A percentile compares a stretch with the other conserved stretches of the same genome.
Conservation (phyloP, 805 yeast species). For the Blastobotrys chiropterorum region DNA sequence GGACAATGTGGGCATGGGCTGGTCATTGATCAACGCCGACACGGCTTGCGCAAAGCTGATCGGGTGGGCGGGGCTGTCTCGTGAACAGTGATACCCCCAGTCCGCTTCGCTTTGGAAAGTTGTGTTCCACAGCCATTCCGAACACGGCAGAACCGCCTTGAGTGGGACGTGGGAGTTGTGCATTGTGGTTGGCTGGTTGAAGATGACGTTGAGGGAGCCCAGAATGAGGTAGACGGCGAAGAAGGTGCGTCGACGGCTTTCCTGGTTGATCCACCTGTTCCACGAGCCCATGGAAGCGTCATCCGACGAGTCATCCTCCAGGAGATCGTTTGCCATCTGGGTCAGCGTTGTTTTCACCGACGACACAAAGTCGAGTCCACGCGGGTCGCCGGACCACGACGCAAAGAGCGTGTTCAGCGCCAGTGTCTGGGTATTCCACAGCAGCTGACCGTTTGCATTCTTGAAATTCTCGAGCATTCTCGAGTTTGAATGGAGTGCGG, state of each 20-base stretch:
- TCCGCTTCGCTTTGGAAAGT: slow-evolving; percentile 18
- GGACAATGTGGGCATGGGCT: slow-evolving; percentile 9
- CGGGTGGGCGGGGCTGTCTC: slow-evolving; percentile 6
- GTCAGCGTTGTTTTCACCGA: slow-evolving; percentile 23
- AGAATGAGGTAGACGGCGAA: slow-evolving; percentile 27
- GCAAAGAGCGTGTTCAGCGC: slow-evolving; percentile 25
- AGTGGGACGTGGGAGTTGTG: slow-evolving; percentile 18
- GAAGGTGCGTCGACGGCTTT: slow-evolving; percentile 26
- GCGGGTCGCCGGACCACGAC: slow-evolving; percentile 29
- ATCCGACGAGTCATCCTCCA: slow-evolving; percentile 1
- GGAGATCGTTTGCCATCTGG: slow-evolving; percentile 11
- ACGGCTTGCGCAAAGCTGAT: slow-evolving; percentile 4
- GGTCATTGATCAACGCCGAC: slow-evolving; percentile 3
- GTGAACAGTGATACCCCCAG: slow-evolving; percentile 17
- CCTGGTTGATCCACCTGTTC: slow-evolving; percentile 27
- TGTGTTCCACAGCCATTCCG: slow-evolving; percentile 29
- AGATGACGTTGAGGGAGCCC: slow-evolving; percentile 25
- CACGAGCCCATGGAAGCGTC: slow-evolving; percentile 12
- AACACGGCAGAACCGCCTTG: slow-evolving; percentile 26
- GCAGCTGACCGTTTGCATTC: slow-evolving; percentile 19
- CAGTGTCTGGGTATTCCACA: slow-evolving; percentile 29
- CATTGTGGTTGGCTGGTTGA: slow-evolving; percentile 26
- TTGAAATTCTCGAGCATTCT: slow-evolving; percentile 26
- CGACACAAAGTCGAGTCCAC: slow-evolving; percentile 26
- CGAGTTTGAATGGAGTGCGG: slow-evolving; percentile 24